Evolutionary conservation across 306 rosid species (phyloP).

Genomic region (Corylus americana): DNA sequence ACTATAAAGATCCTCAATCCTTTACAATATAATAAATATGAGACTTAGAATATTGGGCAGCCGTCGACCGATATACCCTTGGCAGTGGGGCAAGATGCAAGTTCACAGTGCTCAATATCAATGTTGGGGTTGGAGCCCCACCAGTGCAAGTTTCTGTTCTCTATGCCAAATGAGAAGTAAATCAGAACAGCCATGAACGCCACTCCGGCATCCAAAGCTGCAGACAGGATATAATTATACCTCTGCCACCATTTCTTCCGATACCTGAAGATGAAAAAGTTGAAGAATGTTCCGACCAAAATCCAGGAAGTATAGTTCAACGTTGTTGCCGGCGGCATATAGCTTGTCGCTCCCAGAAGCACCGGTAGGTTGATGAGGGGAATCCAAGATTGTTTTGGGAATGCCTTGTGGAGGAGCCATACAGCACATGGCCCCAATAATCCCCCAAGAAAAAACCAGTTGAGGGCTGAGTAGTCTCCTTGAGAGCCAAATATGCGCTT

Average conservation of each 20-base stretch:
- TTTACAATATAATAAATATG: background rate
- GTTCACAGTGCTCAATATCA: constrained; percentile 47
- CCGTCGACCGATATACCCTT: constrained; percentile 44
- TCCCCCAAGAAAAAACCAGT: constrained; percentile 86
- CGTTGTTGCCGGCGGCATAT: constrained; percentile 84
- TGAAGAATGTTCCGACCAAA: constrained; percentile 65
- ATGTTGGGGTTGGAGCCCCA: constrained; percentile 41
- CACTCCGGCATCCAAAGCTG: constrained; percentile 81
- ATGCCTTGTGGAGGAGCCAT: constrained; percentile 65
- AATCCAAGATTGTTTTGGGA: constrained; percentile 73
- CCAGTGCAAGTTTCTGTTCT: constrained; percentile 33
- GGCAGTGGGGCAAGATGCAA: constrained; percentile 64
- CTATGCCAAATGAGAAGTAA: constrained; percentile 33
- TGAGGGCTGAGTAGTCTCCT: constrained; percentile 68
- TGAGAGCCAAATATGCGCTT: constrained; percentile 54
- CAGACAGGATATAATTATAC: constrained; percentile 78
- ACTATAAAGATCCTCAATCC: background rate
- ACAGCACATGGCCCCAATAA: constrained; percentile 67
- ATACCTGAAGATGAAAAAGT: constrained; percentile 76
- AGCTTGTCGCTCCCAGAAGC: constrained; percentile 66
- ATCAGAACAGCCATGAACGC: constrained; percentile 61
- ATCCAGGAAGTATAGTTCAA: constrained; percentile 82
- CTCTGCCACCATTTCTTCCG: constrained; percentile 86
- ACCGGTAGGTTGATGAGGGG: constrained; percentile 79
- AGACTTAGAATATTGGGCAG: constrained; percentile 49